Evolutionary conservation across 2,329 filamentous ascomycete species (phyloP).

Genomic region (Aspergillus aculeatus): DNA sequence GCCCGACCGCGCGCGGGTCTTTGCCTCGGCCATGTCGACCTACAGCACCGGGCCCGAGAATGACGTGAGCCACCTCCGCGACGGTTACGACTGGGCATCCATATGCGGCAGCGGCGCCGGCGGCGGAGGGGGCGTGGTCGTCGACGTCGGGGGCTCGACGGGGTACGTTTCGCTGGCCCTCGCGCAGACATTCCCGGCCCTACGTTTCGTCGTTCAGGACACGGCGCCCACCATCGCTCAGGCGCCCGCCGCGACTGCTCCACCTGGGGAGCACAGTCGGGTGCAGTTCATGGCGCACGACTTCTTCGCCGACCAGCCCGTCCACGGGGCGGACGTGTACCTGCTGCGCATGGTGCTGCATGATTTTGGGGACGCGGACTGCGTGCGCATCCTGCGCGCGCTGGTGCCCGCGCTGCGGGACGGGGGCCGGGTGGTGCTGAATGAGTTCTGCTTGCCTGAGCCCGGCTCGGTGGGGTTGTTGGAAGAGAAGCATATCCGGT

Average conservation of each 20-base stretch:
- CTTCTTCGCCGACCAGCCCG: not conserved
- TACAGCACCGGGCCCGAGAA: too few relatives aligned
- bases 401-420: not conserved
- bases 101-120: too few relatives aligned
- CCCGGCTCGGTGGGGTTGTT: not conserved
- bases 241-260: not conserved
- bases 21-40: too few relatives aligned
- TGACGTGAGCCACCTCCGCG: too few relatives aligned
- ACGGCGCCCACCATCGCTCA: not conserved
- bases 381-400: constrained; percentile 1
- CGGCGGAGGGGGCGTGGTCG: not conserved
- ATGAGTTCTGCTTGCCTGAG: not conserved
- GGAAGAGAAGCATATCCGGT: too few relatives aligned
- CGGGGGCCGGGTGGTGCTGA: not conserved
- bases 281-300: not conserved
- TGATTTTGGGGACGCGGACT: not conserved
- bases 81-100: too few relatives aligned
- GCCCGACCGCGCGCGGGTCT: too few relatives aligned
- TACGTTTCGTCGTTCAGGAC: not conserved
- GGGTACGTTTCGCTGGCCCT: not conserved
- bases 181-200: not conserved
- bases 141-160: not conserved
- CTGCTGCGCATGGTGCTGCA: constrained; percentile 1
- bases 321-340: not conserved
- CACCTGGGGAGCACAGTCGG: not conserved